Percentiles rank a stretch among this genome's conserved stretches.
Conservation (phyloP, 164 flowering plant species). For the Vitis riparia region DNA sequence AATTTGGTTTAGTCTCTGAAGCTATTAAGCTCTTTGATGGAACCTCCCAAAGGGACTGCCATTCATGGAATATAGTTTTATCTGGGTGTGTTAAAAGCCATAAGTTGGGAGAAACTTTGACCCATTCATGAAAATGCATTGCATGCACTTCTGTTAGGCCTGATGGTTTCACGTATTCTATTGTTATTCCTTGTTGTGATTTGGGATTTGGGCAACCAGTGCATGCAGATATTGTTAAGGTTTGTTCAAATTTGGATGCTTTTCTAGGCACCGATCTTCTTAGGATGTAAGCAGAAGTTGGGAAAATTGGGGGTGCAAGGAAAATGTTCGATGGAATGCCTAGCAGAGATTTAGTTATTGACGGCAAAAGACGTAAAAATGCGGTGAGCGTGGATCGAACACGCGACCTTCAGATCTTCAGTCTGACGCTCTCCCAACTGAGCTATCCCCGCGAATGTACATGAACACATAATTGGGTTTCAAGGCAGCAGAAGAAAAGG, state of each 20-base stretch:
- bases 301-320: constrained; percentile 19
- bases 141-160: too few relatives aligned
- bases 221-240: constrained; percentile 23
- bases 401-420: constrained; percentile 70
- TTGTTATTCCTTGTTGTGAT: constrained; percentile 21
- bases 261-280: constrained; percentile 24
- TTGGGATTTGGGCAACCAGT: constrained; percentile 21
- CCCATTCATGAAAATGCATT: too few relatives aligned
- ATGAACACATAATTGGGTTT: too few relatives aligned
- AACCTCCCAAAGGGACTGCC: too few relatives aligned
- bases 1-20: too few relatives aligned
- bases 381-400: constrained; percentile 85
- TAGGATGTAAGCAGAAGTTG: constrained; percentile 19
- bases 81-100: too few relatives aligned
- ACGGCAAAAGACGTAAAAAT: constrained; percentile 3
- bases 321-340: constrained; percentile 27
- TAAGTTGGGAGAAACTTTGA: too few relatives aligned
- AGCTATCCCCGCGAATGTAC: constrained; percentile 34
- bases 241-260: constrained; percentile 18
- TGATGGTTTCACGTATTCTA: too few relatives aligned
- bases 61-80: too few relatives aligned
- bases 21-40: too few relatives aligned
- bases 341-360: constrained; percentile 23
- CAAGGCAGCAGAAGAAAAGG: too few relatives aligned
- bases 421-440: constrained; percentile 55